Evolutionary conservation across 1,284 basidiomycete species (phyloP).

Genomic region (Sanghuangporus weigelae): DNA sequence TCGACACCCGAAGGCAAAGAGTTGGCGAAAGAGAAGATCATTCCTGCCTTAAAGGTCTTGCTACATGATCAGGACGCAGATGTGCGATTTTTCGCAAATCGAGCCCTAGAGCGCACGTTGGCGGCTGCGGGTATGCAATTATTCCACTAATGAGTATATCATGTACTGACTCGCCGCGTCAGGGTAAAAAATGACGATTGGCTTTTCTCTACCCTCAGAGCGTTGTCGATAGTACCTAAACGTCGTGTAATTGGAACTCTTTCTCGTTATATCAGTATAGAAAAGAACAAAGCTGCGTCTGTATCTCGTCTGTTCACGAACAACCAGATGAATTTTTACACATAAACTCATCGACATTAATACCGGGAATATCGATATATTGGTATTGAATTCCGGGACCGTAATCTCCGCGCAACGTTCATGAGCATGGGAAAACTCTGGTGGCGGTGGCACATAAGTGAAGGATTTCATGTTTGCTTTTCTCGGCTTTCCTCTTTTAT

Average conservation of each 20-base stretch:
- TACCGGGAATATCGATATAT: not conserved
- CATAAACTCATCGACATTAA: not conserved
- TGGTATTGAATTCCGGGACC: not conserved
- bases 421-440: not conserved
- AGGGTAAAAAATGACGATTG: not conserved
- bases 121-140: conserved; percentile 17
- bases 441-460: not conserved
- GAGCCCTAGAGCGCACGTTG: conserved; percentile 59
- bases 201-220: not conserved
- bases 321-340: not conserved
- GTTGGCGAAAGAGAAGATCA: conserved; percentile 68
- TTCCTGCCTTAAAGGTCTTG: conserved; percentile 83
- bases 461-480: not conserved
- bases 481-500: not conserved
- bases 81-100: conserved; percentile 82
- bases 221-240: conserved; percentile 13
- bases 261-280: conserved; percentile 3
- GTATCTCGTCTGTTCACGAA: conserved; percentile 5
- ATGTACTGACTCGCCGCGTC: not conserved
- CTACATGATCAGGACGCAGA: conserved; percentile 93
- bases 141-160: not conserved
- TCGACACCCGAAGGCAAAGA: conserved; percentile 67
- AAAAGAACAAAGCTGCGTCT: conserved; percentile 12
- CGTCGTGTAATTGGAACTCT: conserved; percentile 9
- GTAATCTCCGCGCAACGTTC: not conserved